Evolutionary conservation across 2,329 filamentous ascomycete species (phyloP), one percentile per base, ranked within the genome.

Genomic region (Neocucurbitaria cava): DNA sequence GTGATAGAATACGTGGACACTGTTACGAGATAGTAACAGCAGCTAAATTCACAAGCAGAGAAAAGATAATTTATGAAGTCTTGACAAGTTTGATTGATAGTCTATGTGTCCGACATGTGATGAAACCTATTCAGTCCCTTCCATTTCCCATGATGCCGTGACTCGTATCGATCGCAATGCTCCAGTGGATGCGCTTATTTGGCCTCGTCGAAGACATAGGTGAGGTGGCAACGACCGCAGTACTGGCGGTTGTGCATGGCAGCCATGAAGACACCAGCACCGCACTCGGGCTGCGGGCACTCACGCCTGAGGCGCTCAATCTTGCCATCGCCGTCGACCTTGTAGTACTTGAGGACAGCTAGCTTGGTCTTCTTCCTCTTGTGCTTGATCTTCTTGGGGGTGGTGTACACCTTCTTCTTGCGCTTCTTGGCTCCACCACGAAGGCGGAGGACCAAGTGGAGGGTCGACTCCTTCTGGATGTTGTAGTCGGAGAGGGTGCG

Each of bases 341-440:
- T 99, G 91, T 99, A 99, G 91, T 99, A 99, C 90, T 99, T 99
- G 82, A 99, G 93, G 74, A 99, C 94, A 77, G 95, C 95, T 82
- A 99, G 86, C 90, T 99, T 99, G 89, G 91, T 96, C 94, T 99
- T 99, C 92, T 98, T 99, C 87, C 92, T 90, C 93, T 99, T 99
- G 90, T 99, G 95, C 95, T 99, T 99, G 90, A 99, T 99, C 92
- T 99, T 99, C 93, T 99, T 99, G 82, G 95, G 95, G 77, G 95
- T 99, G 81, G 92, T 98, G 91, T 99, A 99, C 74, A 99, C 95
- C 93, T 99, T 99, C 92, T 99, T 99, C 83, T 96, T 89, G 91
- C 98, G 97, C 92, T 99, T 99, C 76, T 79, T 79, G 79, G 83
- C 93, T 82, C 94, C 95, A 87, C 95, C 95, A 87, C 94, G 95